Evolutionary conservation across 495 filamentous ascomycete genomes (phyloP).

Genomic region (Xylaria intraflava): DNA sequence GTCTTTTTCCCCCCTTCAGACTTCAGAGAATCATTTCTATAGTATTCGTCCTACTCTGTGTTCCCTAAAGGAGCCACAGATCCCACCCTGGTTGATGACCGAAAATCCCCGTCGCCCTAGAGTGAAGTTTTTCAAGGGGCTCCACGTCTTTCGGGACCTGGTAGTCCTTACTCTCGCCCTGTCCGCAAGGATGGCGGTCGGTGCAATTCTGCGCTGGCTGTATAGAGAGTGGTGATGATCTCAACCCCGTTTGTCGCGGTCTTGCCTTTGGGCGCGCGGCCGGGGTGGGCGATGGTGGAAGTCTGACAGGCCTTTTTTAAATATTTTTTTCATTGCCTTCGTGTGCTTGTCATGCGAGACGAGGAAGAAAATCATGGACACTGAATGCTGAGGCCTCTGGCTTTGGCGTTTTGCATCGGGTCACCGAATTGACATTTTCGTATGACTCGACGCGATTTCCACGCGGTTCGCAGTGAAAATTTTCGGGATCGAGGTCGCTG

Average conservation of each 20-base stretch:
- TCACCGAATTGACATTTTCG: too few relatives aligned
- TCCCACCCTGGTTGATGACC: constrained; percentile 58
- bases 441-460: too few relatives aligned
- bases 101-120: constrained; percentile 53
- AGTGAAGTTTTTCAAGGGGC: constrained; percentile 43
- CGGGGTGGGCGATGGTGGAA: constrained; percentile 57
- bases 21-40: constrained; percentile 88
- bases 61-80: constrained; percentile 66
- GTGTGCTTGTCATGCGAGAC: constrained; percentile 31
- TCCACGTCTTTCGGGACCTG: constrained; percentile 11
- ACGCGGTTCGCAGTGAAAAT: too few relatives aligned
- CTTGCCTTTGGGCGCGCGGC: constrained; percentile 48
- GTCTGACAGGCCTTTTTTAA: constrained; percentile 51
- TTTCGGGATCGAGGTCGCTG: too few relatives aligned
- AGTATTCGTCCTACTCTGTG: constrained; percentile 75
- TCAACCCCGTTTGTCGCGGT: constrained; percentile 45
- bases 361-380: constrained; percentile 40
- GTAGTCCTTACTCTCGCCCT: constrained; percentile 41
- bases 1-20: constrained; percentile 27
- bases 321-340: constrained; percentile 43
- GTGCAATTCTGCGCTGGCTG: constrained; percentile 26
- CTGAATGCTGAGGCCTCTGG: too few relatives aligned
- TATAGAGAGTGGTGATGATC: constrained; percentile 61
- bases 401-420: too few relatives aligned
- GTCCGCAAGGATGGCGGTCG: constrained; percentile 45